phyloP scores from a whole-genome alignment of 1,284 basidiomycete genomes.

The Afroboletus lepidellus region DNA sequence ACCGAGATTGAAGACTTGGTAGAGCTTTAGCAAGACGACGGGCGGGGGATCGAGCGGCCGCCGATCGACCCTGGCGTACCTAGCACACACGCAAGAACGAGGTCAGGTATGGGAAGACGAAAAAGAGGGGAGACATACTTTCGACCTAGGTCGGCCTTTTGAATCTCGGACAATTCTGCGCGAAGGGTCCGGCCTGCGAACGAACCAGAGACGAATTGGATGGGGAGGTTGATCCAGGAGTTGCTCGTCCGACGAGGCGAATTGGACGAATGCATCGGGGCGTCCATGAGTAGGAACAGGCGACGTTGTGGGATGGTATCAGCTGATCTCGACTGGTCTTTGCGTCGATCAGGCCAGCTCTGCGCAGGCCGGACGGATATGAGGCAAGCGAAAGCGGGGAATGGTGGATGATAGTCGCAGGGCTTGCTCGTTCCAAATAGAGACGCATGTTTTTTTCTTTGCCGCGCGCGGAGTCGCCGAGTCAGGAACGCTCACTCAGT shows the following conservation, averaged over 20 bases:
- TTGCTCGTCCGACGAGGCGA: conserved; percentile 28
- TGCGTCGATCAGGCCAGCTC: conserved; percentile 18
- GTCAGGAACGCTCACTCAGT: conserved; percentile 10
- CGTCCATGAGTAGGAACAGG: conserved; percentile 21
- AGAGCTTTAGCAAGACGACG: conserved; percentile 54
- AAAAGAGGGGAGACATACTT: conserved; percentile 42
- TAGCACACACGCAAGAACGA: conserved; percentile 19
- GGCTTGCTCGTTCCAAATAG: conserved; percentile 25
- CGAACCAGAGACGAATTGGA: conserved; percentile 56
- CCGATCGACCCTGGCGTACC: conserved; percentile 59
- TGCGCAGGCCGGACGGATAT: conserved; percentile 6
- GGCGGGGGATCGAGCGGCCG: conserved; percentile 65
- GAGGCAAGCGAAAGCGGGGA: neutral
- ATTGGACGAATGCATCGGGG: conserved; percentile 14
- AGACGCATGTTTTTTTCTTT: conserved; percentile 15
- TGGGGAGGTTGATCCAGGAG: conserved; percentile 42
- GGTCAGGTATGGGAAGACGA: conserved; percentile 2
- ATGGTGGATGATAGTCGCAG: neutral
- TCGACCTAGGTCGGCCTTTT: conserved; percentile 63
- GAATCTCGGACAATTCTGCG: conserved; percentile 58
- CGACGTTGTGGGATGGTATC: neutral
- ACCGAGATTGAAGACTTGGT: conserved; percentile 42
- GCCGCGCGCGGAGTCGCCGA: conserved; percentile 13
- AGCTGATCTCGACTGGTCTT: conserved; percentile 15
- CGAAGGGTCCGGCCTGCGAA: conserved; percentile 58